Conservation (phyloP, 345 rosid species). For the Rhodomyrtus tomentosa region DNA sequence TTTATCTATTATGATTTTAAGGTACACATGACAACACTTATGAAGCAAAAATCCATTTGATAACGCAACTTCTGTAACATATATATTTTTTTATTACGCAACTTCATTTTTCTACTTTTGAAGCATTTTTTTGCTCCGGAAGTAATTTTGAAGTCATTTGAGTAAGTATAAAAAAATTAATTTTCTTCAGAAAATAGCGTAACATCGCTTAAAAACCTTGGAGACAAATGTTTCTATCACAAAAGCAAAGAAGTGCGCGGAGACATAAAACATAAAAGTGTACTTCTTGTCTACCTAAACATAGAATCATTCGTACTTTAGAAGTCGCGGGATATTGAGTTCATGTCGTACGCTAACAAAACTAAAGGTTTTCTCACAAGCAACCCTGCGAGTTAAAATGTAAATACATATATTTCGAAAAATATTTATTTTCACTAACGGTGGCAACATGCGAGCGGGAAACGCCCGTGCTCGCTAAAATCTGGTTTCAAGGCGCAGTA, state of each 20-base stretch:
- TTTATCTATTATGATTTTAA: too few relatives aligned
- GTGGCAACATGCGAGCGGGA: neutral
- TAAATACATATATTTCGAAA: neutral
- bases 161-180: too few relatives aligned
- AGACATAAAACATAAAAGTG: neutral
- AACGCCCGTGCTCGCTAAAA: neutral
- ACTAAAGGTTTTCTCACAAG: neutral
- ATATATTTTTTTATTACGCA: too few relatives aligned
- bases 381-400: neutral
- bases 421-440: neutral
- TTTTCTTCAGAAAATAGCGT: too few relatives aligned
- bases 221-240: neutral
- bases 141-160: too few relatives aligned
- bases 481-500: too few relatives aligned
- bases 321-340: neutral
- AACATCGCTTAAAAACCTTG: neutral
- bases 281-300: neutral
- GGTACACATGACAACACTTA: too few relatives aligned
- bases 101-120: too few relatives aligned
- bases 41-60: too few relatives aligned
- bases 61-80: too few relatives aligned
- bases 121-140: too few relatives aligned
- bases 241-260: neutral
- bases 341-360: neutral
- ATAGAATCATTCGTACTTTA: neutral